Evolutionary conservation across 257 asterid species (phyloP).

Genomic region (Leptodermis oblonga): DNA sequence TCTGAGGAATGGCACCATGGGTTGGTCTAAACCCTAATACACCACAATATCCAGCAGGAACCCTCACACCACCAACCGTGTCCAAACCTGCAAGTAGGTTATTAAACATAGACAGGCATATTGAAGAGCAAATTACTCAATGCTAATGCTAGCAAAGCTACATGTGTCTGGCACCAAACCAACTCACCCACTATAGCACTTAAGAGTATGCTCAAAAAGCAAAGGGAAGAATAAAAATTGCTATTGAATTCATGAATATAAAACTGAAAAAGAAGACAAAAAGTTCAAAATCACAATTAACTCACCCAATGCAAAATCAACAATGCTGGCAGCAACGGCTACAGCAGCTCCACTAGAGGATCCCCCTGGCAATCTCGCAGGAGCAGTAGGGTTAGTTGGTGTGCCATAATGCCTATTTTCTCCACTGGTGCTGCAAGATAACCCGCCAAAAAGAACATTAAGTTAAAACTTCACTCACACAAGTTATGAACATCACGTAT

Average conservation of each 20-base stretch:
- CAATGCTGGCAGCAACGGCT: constrained; percentile 83
- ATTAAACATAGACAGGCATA: constrained; percentile 17
- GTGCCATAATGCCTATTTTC: constrained; percentile 78
- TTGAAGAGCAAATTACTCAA: neutral
- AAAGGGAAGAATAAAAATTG: neutral
- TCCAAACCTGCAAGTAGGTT: constrained; percentile 63
- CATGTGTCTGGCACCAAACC: neutral
- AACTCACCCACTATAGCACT: neutral
- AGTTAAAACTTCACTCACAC: neutral
- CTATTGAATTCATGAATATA: neutral
- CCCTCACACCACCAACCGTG: constrained; percentile 91
- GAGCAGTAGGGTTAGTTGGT: constrained; percentile 91
- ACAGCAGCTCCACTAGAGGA: constrained; percentile 99
- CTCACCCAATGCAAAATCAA: constrained; percentile 92
- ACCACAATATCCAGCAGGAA: constrained; percentile 96
- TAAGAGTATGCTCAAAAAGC: neutral
- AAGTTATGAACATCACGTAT: neutral
- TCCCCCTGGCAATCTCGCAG: constrained; percentile 83
- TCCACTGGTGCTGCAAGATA: constrained; percentile 60
- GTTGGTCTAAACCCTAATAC: constrained; percentile 89
- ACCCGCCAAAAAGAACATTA: constrained; percentile 2
- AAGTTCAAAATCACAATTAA: constrained; percentile 7
- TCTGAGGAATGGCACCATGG: constrained; percentile 64
- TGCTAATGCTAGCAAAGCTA: neutral
- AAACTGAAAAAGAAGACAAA: constrained; percentile 1